A percentile compares a stretch with the other conserved stretches of the same genome.
Conservation (phyloP, 441 rosid genomes). For the Syzygium malaccense region DNA sequence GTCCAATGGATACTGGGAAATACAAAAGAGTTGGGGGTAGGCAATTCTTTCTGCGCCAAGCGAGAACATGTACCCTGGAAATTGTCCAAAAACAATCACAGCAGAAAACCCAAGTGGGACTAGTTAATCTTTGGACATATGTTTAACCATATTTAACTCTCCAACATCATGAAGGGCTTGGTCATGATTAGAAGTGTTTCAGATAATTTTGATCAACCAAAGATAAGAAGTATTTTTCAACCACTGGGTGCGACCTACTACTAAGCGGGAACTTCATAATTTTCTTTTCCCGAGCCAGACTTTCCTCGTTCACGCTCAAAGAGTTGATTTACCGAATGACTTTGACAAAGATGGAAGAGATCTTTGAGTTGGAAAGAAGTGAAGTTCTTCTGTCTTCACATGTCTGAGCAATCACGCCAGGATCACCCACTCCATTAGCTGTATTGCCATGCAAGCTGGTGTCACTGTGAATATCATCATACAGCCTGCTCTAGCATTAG, state of each 20-base stretch:
- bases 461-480: background rate
- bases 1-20: background rate
- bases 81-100: background rate
- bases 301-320: background rate
- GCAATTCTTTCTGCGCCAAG: background rate
- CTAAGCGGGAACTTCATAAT: background rate
- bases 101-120: background rate
- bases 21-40: background rate
- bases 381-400: background rate
- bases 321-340: background rate
- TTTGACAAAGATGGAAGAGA: background rate
- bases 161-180: background rate
- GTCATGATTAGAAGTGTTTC: background rate
- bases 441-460: background rate
- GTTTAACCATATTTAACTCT: background rate
- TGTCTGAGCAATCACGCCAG: background rate
- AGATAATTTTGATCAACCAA: background rate
- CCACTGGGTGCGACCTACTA: background rate
- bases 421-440: background rate
- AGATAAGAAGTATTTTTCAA: background rate
- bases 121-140: background rate
- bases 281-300: background rate
- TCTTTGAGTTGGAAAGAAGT: background rate
- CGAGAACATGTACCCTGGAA: background rate
- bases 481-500: background rate